Percentiles rank a stretch among this genome's conserved stretches.
Conservation (phyloP, 805 yeast genomes). For the Yarrowia alimentaria region DNA sequence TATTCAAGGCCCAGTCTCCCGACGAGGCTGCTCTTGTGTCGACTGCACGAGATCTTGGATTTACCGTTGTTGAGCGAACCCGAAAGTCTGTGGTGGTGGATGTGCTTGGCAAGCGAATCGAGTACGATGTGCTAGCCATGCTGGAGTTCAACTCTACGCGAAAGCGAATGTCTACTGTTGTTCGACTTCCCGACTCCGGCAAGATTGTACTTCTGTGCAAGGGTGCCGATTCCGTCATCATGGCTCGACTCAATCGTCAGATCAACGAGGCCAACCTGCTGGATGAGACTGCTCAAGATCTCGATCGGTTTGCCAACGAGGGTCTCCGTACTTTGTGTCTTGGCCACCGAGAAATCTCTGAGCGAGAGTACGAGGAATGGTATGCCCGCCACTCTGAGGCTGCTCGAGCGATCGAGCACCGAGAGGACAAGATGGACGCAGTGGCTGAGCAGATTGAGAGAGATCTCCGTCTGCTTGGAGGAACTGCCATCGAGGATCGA, state of each 20-base stretch:
- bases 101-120: conserved; percentile 49
- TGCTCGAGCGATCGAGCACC: conserved; percentile 53
- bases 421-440: conserved; percentile 60
- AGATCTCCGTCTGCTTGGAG: conserved; percentile 63
- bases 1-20: conserved; percentile 79
- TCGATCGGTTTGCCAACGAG: conserved; percentile 73
- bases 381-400: conserved; percentile 56
- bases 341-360: conserved; percentile 56
- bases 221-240: conserved; percentile 79
- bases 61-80: conserved; percentile 58
- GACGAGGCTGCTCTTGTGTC: conserved; percentile 82
- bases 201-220: conserved; percentile 56
- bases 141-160: conserved; percentile 73
- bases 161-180: conserved; percentile 74
- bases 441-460: conserved; percentile 64
- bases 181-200: conserved; percentile 44
- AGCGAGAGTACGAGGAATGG: conserved; percentile 54
- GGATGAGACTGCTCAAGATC: conserved; percentile 63
- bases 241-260: conserved; percentile 46
- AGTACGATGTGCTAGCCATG: conserved; percentile 55
- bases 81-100: conserved; percentile 50
- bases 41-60: conserved; percentile 73
- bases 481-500: conserved; percentile 81
- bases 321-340: conserved; percentile 78
- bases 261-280: conserved; percentile 49